Conservation (phyloP, 257 asterid species). For the Sherardia arvensis region DNA sequence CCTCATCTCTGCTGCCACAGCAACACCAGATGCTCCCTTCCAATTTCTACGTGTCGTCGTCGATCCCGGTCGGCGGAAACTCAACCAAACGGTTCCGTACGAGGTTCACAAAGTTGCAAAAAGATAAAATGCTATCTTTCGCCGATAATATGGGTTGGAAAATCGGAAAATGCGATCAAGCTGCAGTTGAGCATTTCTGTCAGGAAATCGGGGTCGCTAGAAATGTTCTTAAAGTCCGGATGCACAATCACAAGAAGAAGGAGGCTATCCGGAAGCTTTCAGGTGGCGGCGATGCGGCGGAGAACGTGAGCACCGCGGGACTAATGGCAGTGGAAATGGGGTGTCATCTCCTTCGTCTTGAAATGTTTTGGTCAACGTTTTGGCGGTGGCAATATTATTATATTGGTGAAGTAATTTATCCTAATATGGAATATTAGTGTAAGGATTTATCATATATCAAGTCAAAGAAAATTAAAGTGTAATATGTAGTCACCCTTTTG, state of each 20-base stretch:
- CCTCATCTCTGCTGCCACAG: conserved; percentile 21
- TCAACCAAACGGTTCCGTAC: conserved; percentile 47
- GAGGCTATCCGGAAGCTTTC: conserved; percentile 12
- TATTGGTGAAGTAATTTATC: no score
- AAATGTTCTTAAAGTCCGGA: conserved; percentile 37
- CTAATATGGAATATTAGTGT: no score
- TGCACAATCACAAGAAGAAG: conserved; percentile 40
- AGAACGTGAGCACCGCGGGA: not conserved
- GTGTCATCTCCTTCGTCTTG: not conserved
- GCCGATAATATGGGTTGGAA: conserved; percentile 58
- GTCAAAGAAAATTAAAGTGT: no score
- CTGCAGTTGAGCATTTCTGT: conserved; percentile 40
- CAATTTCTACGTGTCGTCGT: conserved; percentile 32
- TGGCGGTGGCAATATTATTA: no score
- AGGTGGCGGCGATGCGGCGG: not conserved
- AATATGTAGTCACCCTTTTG: no score
- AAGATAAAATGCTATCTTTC: conserved; percentile 48
- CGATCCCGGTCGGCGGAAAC: conserved; percentile 32
- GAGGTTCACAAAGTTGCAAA: conserved; percentile 50
- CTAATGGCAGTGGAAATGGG: not conserved
- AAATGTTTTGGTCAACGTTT: no score
- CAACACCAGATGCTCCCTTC: conserved; percentile 6
- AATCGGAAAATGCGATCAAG: conserved; percentile 39
- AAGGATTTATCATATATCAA: no score
- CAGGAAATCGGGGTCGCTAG: conserved; percentile 25